Conservation (phyloP, 2,329 filamentous ascomycete species). For the Coniochaeta prunicola region DNA sequence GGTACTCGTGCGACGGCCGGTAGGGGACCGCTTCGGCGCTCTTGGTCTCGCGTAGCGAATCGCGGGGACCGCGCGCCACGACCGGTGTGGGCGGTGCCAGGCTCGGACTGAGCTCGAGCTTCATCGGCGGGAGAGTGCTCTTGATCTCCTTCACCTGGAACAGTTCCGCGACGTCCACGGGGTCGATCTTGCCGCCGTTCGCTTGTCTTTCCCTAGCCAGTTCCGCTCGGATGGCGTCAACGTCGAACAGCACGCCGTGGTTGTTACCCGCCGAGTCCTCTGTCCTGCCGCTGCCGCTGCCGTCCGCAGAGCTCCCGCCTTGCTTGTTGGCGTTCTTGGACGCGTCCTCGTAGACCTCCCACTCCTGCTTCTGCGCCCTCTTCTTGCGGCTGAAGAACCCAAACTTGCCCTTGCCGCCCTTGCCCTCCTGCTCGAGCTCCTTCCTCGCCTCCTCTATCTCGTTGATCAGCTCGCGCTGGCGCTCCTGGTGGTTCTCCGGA, state of each 20-base stretch:
- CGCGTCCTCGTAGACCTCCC: constrained; percentile 86
- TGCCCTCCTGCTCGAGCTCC: constrained; percentile 62
- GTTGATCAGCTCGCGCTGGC: constrained; percentile 88
- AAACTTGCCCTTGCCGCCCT: constrained; percentile 48
- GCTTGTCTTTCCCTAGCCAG: constrained; percentile 60
- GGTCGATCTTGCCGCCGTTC: constrained; percentile 17
- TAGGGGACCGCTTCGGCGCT: constrained; percentile 32
- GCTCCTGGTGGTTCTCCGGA: constrained; percentile 80
- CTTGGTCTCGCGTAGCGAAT: constrained; percentile 35
- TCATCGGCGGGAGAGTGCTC: constrained; percentile 85
- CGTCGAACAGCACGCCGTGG: constrained; percentile 75
- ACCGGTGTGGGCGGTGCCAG: constrained; percentile 21
- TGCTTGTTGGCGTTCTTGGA: constrained; percentile 25
- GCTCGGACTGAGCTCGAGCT: constrained; percentile 50
- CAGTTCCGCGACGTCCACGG: constrained; percentile 28
- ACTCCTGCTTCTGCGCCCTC: constrained; percentile 73
- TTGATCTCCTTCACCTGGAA: constrained; percentile 71
- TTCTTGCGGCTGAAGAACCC: constrained; percentile 79
- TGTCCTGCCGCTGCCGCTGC: constrained; percentile 26
- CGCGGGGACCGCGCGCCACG: constrained; percentile 20
- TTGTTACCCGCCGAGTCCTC: constrained; percentile 46
- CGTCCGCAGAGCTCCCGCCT: constrained; percentile 10
- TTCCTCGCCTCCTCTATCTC: constrained; percentile 94
- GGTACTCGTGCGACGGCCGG: constrained; percentile 15
- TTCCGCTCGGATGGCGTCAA: constrained; percentile 87